These are phyloP conservation scores for Ceratobasidium sp. DNA, from an alignment of 1,284 basidiomycete genomes.

Conservation along the genomic window DNA sequence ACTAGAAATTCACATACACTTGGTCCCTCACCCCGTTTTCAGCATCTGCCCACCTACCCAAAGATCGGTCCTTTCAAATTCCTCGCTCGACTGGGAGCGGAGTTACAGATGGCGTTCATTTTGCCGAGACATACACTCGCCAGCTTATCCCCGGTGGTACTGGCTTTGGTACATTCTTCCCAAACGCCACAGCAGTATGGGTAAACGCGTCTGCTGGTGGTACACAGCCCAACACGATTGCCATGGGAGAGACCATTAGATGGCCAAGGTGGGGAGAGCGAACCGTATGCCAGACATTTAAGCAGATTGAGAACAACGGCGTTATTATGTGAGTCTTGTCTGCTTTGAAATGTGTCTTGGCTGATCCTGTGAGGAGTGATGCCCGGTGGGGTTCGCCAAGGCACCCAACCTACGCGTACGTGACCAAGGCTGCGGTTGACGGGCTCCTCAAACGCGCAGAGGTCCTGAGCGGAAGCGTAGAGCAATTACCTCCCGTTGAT, in stretches of 20 bases:
- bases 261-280: constrained; percentile 36
- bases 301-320: not conserved
- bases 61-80: constrained; percentile 22
- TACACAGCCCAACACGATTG: not conserved
- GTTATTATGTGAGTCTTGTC: not conserved
- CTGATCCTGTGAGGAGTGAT: constrained; percentile 4
- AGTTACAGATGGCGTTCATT: constrained; percentile 12
- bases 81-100: not conserved
- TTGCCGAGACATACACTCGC: constrained; percentile 16
- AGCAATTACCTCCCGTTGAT: not conserved
- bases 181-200: constrained; percentile 26
- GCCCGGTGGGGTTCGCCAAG: not conserved
- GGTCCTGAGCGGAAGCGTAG: not conserved
- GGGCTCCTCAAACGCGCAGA: constrained; percentile 3
- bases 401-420: constrained; percentile 8
- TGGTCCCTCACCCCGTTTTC: constrained; percentile 31
- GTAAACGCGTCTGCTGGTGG: constrained; percentile 12
- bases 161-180: constrained; percentile 29
- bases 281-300: constrained; percentile 16
- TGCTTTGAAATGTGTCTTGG: not conserved
- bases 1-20: not conserved
- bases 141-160: constrained; percentile 11
- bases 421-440: constrained; percentile 5
- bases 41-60: constrained; percentile 15
- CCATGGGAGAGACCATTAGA: constrained; percentile 7